phyloP scores from a whole-genome alignment of 1,139 yeast genomes.

The Meyerozyma athensensis region DNA sequence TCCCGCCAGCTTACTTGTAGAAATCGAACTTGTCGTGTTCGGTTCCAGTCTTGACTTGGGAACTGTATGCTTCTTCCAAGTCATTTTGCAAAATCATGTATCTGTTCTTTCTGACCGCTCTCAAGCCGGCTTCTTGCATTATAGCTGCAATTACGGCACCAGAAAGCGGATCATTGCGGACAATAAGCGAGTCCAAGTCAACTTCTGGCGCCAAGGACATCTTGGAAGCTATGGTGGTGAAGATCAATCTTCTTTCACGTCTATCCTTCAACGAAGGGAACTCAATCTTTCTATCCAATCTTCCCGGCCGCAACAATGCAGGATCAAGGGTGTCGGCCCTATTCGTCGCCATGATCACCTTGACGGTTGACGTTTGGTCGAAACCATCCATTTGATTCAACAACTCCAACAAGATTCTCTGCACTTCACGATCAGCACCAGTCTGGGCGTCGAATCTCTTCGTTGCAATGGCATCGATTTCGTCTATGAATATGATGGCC shows the following conservation, averaged over 20 bases:
- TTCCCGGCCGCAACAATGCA: conserved; percentile 94
- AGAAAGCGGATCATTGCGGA: conserved; percentile 93
- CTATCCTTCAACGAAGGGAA: conserved; percentile 94
- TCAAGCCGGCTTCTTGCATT: conserved; percentile 99
- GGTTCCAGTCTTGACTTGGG: conserved; percentile 92
- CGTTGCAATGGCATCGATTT: conserved; percentile 96
- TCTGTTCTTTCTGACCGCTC: conserved; percentile 97
- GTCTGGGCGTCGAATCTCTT: conserved; percentile 99
- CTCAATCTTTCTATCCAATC: conserved; percentile 97
- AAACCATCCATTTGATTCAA: conserved; percentile 99
- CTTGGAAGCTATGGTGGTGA: conserved; percentile 91
- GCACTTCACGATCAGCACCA: conserved; percentile 99
- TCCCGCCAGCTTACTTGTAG: conserved; percentile 55
- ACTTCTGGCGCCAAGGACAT: conserved; percentile 98
- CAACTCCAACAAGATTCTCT: conserved; percentile 91
- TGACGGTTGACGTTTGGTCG: conserved; percentile 91
- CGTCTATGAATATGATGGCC: conserved; percentile 94
- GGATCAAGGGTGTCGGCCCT: conserved; percentile 98
- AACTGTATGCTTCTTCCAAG: conserved; percentile 93
- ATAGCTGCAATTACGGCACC: conserved; percentile 99
- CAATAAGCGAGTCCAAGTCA: conserved; percentile 89
- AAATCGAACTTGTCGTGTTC: conserved; percentile 97
- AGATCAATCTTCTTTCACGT: conserved; percentile 94
- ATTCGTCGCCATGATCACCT: conserved; percentile 98
- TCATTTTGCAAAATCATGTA: conserved; percentile 94